Conservation (phyloP, 2,329 filamentous ascomycete genomes). For the Penicillium polonicum region DNA sequence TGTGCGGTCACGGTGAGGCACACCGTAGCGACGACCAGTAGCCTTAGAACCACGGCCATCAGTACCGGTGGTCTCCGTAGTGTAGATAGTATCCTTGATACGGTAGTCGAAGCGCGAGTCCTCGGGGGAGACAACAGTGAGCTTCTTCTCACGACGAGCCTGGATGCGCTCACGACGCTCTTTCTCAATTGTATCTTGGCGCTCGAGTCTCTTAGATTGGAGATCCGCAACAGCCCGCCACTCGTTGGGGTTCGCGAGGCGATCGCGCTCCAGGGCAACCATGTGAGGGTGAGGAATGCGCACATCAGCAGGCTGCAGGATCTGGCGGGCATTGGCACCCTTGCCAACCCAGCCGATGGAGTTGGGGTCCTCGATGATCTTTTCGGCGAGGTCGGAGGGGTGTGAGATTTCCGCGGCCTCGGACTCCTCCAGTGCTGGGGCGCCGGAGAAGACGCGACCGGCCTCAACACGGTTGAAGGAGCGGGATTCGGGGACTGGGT, state of each 20-base stretch:
- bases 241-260: conserved; percentile 37
- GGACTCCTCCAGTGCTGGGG: conserved; percentile 37
- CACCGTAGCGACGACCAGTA: conserved; percentile 61
- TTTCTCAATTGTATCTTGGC: conserved; percentile 40
- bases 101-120: conserved; percentile 60
- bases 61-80: conserved; percentile 54
- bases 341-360: conserved; percentile 46
- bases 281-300: conserved; percentile 65
- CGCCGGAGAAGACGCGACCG: conserved; percentile 57
- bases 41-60: conserved; percentile 55
- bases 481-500: conserved; percentile 63
- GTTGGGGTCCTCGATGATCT: conserved; percentile 33
- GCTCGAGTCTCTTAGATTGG: conserved; percentile 46
- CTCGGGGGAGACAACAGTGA: conserved; percentile 46
- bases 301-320: conserved; percentile 60
- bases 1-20: conserved; percentile 62
- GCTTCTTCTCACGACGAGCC: conserved; percentile 46
- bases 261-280: conserved; percentile 50
- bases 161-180: conserved; percentile 41
- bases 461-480: conserved; percentile 66
- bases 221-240: conserved; percentile 34
- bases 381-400: conserved; percentile 35
- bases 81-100: conserved; percentile 55
- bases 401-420: conserved; percentile 22
- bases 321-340: conserved; percentile 44